Evolutionary conservation across 768 basidiomycete genomes (phyloP).

Genomic region (Sarcodon sp.): DNA sequence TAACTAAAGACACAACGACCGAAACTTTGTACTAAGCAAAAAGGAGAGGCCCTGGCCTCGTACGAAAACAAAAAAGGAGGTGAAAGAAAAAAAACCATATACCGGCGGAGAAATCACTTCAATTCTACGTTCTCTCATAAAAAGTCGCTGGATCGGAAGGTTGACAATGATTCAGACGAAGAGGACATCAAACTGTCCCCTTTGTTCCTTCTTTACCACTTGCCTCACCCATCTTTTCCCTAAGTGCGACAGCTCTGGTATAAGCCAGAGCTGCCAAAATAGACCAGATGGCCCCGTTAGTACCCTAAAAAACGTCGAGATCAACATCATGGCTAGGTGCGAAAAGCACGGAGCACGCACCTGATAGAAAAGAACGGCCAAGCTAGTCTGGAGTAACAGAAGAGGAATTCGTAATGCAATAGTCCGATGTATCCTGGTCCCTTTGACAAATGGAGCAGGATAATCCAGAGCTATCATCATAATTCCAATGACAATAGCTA

Average conservation of each 20-base stretch:
- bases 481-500: conserved; percentile 49
- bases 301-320: conserved; percentile 37
- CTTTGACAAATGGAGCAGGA: conserved; percentile 48
- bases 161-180: background rate
- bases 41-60: no score
- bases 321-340: background rate
- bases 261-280: conserved; percentile 62
- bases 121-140: no score
- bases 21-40: no score
- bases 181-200: conserved; percentile 36
- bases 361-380: conserved; percentile 67
- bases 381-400: conserved; percentile 48
- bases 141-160: no score
- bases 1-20: background rate
- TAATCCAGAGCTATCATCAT: conserved; percentile 57
- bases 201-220: conserved; percentile 49
- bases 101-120: conserved; percentile 6
- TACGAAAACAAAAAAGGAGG: conserved; percentile 6
- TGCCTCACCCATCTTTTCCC: conserved; percentile 58
- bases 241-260: conserved; percentile 45
- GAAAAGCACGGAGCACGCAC: conserved; percentile 21
- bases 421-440: conserved; percentile 50
- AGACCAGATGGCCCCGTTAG: conserved; percentile 74
- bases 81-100: conserved; percentile 8
- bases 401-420: conserved; percentile 48